phyloP scores from a whole-genome alignment of 1,284 basidiomycete genomes.

The Ganoderma leucocontextum region DNA sequence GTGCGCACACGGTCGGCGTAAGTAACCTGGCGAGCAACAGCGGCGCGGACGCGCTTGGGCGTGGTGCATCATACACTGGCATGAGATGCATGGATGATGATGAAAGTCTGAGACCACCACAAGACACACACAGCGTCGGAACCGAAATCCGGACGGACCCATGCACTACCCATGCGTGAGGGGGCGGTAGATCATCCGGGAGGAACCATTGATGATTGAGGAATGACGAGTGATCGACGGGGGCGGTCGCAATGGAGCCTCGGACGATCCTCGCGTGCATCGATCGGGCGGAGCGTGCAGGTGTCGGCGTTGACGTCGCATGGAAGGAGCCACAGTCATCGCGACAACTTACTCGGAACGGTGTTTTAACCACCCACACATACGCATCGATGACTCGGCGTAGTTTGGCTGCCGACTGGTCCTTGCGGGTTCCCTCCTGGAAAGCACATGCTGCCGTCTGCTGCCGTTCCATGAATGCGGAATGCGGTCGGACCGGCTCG shows the following conservation, averaged over 20 bases:
- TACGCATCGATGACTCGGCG: neutral
- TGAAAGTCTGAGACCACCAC: neutral
- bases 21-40: neutral
- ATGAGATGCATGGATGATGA: neutral
- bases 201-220: neutral
- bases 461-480: neutral
- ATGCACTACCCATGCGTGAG: neutral
- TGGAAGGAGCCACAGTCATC: neutral
- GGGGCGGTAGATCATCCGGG: neutral
- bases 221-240: neutral
- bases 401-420: neutral
- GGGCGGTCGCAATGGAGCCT: neutral
- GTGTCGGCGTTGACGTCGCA: neutral
- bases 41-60: conserved; percentile 6
- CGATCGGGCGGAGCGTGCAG: neutral
- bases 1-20: too few species aligned
- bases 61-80: neutral
- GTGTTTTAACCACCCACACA: conserved; percentile 7
- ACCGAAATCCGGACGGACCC: neutral
- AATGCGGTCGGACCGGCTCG: neutral
- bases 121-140: neutral
- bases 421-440: neutral
- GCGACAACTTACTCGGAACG: neutral
- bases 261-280: conserved; percentile 1
- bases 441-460: neutral